A percentile compares a stretch with the other conserved stretches of the same genome.
phyloP scores from a whole-genome alignment of 2,329 filamentous ascomycete genomes.

The Kalaharituber pfeilii region DNA sequence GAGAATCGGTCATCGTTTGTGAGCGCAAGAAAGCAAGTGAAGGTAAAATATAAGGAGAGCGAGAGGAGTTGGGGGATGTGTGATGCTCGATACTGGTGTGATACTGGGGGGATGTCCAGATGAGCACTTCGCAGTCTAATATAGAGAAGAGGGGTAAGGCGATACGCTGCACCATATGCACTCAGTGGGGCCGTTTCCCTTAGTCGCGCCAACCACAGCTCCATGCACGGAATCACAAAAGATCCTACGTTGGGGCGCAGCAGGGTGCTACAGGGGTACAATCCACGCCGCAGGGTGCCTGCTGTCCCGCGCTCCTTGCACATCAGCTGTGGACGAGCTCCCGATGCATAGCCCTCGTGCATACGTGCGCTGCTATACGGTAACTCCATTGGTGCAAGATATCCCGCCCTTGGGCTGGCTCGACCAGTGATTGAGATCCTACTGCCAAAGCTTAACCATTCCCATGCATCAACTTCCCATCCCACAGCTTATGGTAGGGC shows the following conservation, averaged over 20 bases:
- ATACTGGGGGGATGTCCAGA: neutral
- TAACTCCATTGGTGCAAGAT: no score
- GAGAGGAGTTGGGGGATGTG: neutral
- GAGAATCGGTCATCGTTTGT: neutral
- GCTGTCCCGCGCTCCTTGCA: no score
- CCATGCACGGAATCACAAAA: no score
- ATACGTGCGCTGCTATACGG: no score
- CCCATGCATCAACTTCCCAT: neutral
- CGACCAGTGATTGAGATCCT: no score
- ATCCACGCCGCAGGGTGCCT: no score
- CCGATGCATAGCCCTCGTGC: no score
- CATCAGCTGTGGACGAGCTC: no score
- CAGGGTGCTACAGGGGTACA: neutral
- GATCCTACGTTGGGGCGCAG: neutral
- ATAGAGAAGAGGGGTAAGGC: conserved; percentile 1
- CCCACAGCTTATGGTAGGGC: neutral
- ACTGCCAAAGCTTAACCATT: neutral
- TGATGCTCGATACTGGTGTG: neutral
- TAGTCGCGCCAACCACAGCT: neutral
- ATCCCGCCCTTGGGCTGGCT: no score
- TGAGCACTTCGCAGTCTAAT: neutral
- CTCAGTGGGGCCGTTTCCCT: neutral
- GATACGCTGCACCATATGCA: neutral
- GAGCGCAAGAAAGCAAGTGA: no score
- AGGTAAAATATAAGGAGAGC: neutral